phyloP scores from a whole-genome alignment of 2,329 filamentous ascomycete species.

The Rugonectria rugulosa region DNA sequence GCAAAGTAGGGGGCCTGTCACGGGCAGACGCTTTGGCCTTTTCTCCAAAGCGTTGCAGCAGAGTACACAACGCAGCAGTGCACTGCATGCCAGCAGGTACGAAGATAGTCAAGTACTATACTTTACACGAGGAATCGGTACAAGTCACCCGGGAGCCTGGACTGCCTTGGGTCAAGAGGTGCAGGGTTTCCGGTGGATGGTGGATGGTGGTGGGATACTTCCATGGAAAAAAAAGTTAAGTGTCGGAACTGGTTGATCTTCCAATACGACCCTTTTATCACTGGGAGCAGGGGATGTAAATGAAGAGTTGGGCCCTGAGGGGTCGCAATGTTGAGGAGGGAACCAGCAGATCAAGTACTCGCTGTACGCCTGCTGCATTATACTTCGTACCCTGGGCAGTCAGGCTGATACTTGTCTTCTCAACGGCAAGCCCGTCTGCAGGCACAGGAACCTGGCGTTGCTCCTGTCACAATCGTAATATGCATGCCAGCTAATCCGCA shows the following conservation, averaged over 20 bases:
- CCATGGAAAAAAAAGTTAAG: constrained; percentile 18
- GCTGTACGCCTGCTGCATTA: too few species aligned
- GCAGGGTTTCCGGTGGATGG: constrained; percentile 26
- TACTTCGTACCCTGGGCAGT: too few species aligned
- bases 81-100: constrained; percentile 23
- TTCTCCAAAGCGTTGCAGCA: neutral
- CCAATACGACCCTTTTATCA: constrained; percentile 32
- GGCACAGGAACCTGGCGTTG: constrained; percentile 10
- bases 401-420: constrained; percentile 4
- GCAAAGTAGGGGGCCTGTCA: neutral
- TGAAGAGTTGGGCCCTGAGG: constrained; percentile 9
- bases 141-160: constrained; percentile 25
- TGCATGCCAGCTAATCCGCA: neutral
- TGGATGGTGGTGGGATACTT: constrained; percentile 26
- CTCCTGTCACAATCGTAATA: constrained; percentile 17
- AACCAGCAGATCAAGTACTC: constrained; percentile 1
- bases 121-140: constrained; percentile 32
- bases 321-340: constrained; percentile 10
- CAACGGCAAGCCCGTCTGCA: neutral
- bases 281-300: neutral
- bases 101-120: too few species aligned
- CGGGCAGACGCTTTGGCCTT: constrained; percentile 8
- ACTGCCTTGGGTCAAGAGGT: constrained; percentile 3
- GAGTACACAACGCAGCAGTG: neutral
- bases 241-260: constrained; percentile 19